Evolutionary conservation across 345 rosid genomes (phyloP).

Genomic region (Hibiscus tridactylites): DNA sequence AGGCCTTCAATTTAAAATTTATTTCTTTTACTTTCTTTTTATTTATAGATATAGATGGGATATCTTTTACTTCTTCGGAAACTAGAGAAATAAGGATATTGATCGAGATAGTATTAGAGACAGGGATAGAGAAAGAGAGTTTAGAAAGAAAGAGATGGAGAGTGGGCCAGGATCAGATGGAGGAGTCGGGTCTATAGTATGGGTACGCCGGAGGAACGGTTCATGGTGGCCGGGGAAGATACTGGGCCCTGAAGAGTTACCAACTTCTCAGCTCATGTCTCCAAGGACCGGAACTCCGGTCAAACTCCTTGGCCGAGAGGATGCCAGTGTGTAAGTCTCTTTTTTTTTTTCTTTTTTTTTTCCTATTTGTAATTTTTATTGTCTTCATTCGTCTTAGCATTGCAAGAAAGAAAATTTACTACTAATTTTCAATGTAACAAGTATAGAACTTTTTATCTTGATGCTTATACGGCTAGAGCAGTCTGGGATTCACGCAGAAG

Average conservation of each 20-base stretch:
- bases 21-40: not conserved
- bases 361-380: not conserved
- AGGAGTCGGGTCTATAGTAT: constrained; percentile 75
- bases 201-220: constrained; percentile 96
- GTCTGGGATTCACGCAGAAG: not conserved
- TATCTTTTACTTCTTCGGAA: not conserved
- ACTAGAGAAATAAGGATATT: constrained; percentile 6
- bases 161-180: constrained; percentile 45
- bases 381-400: not conserved
- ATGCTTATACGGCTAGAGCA: not conserved
- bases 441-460: not conserved
- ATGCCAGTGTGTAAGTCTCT: constrained; percentile 87
- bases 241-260: constrained; percentile 69
- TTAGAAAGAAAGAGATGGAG: constrained; percentile 30
- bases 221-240: constrained; percentile 99
- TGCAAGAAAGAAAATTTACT: not conserved
- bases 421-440: not conserved
- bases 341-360: not conserved
- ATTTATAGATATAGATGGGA: constrained; percentile 4
- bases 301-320: constrained; percentile 95
- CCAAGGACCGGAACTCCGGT: constrained; percentile 96
- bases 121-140: not conserved
- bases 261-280: constrained; percentile 61
- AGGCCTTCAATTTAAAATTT: not conserved
- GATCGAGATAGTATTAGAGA: constrained; percentile 1